phyloP scores from a whole-genome alignment of 164 flowering plant genomes.

The Magnolia changhungtana region DNA sequence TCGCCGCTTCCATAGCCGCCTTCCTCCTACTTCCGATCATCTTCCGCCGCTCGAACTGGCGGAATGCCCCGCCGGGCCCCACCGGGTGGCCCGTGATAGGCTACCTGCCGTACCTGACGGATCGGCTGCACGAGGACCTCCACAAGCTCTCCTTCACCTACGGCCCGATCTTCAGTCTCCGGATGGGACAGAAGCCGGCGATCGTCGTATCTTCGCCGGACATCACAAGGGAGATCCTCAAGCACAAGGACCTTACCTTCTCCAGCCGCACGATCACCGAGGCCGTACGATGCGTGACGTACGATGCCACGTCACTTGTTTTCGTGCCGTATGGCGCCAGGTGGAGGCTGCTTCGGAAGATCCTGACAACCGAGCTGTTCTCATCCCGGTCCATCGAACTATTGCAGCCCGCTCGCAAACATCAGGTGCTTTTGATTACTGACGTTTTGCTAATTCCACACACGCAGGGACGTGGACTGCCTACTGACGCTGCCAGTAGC shows the following conservation, averaged over 20 bases:
- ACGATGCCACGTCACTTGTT: constrained; percentile 25
- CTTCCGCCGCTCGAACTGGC: constrained; percentile 22
- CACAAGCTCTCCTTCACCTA: constrained; percentile 18
- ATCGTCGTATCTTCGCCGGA: constrained; percentile 33
- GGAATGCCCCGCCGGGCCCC: constrained; percentile 27
- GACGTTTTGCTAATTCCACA: not conserved
- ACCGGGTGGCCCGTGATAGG: constrained; percentile 29
- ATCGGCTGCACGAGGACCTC: constrained; percentile 29
- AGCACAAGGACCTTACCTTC: constrained; percentile 23
- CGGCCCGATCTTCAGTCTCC: constrained; percentile 28
- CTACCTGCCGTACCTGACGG: constrained; percentile 25
- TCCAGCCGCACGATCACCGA: constrained; percentile 35
- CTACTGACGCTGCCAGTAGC: no score
- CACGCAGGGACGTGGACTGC: no score
- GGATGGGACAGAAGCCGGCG: constrained; percentile 29
- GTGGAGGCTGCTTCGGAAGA: constrained; percentile 28
- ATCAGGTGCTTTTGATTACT: constrained; percentile 12
- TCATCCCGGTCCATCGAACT: constrained; percentile 24
- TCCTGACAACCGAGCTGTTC: constrained; percentile 28
- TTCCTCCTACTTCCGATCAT: constrained; percentile 11
- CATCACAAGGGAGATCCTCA: constrained; percentile 23
- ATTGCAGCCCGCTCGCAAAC: constrained; percentile 25
- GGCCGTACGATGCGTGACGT: constrained; percentile 24
- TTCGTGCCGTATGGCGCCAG: constrained; percentile 30
- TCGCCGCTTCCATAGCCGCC: constrained; percentile 5